A percentile compares a stretch with the other conserved stretches of the same genome.
Evolutionary conservation across 352 stramenopile species (phyloP).

Genomic region (Pythium oligandrum): DNA sequence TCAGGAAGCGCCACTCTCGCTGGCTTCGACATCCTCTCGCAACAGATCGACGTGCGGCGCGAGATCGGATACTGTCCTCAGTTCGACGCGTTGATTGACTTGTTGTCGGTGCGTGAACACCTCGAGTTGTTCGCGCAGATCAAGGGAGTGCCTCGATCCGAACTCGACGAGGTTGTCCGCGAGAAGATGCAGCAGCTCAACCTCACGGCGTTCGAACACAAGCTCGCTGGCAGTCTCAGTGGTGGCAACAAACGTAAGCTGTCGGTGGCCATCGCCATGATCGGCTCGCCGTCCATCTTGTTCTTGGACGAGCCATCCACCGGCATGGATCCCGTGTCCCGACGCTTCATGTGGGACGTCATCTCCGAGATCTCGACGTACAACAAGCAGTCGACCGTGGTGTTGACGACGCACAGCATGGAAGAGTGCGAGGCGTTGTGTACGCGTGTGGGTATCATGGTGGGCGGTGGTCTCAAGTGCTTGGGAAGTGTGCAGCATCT

Average conservation of each 20-base stretch:
- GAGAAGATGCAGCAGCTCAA: conserved; percentile 79
- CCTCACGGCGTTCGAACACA: conserved; percentile 63
- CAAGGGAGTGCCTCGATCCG: conserved; percentile 45
- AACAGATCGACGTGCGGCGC: conserved; percentile 23
- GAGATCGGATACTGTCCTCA: conserved; percentile 83
- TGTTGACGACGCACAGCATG: conserved; percentile 94
- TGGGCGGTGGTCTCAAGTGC: too few relatives aligned
- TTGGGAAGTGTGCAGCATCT: too few relatives aligned
- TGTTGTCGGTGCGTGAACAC: conserved; percentile 74
- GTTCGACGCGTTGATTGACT: conserved; percentile 38
- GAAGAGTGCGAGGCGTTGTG: conserved; percentile 86
- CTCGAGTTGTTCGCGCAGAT: conserved; percentile 78
- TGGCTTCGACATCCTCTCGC: conserved; percentile 23
- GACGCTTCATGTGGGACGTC: conserved; percentile 90
- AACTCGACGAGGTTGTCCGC: conserved; percentile 46
- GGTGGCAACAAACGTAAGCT: conserved; percentile 94
- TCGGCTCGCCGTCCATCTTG: conserved; percentile 88
- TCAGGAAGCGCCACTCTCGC: conserved; percentile 17
- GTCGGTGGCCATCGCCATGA: conserved; percentile 91
- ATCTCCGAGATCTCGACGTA: conserved; percentile 59
- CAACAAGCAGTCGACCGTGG: conserved; percentile 55
- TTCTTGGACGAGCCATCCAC: conserved; percentile 88
- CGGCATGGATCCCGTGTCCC: conserved; percentile 90
- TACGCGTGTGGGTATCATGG: too few relatives aligned
- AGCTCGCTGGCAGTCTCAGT: conserved; percentile 61